Percentiles rank a stretch among this genome's conserved stretches.
Evolutionary conservation across 2,329 filamentous ascomycete species (phyloP).

Genomic region (Aspergillus melleus): DNA sequence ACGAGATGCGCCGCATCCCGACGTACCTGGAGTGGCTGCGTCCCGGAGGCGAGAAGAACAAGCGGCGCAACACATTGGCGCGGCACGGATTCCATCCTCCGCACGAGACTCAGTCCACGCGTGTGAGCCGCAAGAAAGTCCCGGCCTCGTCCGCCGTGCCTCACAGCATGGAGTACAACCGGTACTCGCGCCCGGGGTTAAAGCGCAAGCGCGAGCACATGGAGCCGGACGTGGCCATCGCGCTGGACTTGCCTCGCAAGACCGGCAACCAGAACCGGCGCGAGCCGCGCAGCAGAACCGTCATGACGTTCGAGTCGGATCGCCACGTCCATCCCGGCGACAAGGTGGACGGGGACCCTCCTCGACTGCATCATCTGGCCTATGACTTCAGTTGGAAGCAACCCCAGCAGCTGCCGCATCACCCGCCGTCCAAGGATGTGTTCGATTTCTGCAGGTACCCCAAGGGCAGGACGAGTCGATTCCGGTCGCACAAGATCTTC

Average conservation of each 20-base stretch:
- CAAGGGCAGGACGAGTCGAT: neutral
- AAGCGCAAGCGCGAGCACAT: neutral
- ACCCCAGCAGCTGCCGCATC: neutral
- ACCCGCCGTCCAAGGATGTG: neutral
- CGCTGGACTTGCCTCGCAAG: neutral
- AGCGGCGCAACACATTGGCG: neutral
- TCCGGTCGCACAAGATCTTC: neutral
- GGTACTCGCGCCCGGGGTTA: neutral
- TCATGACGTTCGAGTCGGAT: neutral
- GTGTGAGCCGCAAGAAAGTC: neutral
- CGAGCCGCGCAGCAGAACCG: neutral
- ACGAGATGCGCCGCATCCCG: neutral
- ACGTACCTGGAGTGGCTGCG: neutral
- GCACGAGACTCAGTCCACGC: neutral
- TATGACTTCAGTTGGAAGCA: neutral
- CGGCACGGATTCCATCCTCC: neutral
- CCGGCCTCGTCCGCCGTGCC: no score
- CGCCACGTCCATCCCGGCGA: conserved; percentile 10
- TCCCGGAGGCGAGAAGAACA: neutral
- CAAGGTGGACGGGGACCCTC: neutral
- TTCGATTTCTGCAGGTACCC: neutral
- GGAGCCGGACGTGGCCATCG: neutral
- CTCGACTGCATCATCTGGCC: neutral
- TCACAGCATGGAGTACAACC: neutral
- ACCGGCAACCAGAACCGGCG: neutral